Base-by-base conservation (phyloP, 1,284 basidiomycete genomes). In the Abortiporus biennis region DNA sequence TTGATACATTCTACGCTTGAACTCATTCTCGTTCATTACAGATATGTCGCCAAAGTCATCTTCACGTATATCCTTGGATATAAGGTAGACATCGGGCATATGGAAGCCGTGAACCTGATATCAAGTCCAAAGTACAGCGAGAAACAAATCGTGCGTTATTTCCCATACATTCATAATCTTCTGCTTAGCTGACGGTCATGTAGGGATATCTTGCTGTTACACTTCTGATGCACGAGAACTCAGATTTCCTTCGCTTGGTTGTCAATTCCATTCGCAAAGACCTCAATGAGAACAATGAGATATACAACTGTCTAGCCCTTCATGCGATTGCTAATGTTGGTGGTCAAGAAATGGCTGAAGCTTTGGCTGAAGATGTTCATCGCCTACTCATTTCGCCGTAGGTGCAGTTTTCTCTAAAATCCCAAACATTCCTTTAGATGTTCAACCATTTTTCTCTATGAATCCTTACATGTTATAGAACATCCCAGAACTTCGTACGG, bases 61-160 rank as follows among this genome's bases (percentile, higher is more conserved):
- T 99, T 99, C 71, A 98, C 96, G 15, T 98, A 97, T 59, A 99
- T 99, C 53, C 74, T 99, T 46, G 96, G 96, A 24, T 99, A 99
- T 71, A 94, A 94, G 65, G 94, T 99, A 54, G 96, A 99, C 60
- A 80, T 99, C 25, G 96, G 96, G 4, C 95, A 99, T 63, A 96
- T 99, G 93, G 95, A 99, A 60, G 95, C 96, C 11, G 90, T 99
- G 54, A 97, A 99, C 64, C 76, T 99, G 52, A 97, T 99, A 54
- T 88, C 94, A 29, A 94, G 91, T 59, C 69, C 80, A 35, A 98
- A 96, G 60, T 99, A 99, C 63, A 93, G 89, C 55, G 96, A 99
- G 69, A 99, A 99, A 68, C 96, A 99, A 67, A 99, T 99, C 52
- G 95, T 95, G 60, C 55, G 89, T 65, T 21, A 24, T 25, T 32